Conservation (phyloP, 2,329 filamentous ascomycete species). For the Xylaria sp. region DNA sequence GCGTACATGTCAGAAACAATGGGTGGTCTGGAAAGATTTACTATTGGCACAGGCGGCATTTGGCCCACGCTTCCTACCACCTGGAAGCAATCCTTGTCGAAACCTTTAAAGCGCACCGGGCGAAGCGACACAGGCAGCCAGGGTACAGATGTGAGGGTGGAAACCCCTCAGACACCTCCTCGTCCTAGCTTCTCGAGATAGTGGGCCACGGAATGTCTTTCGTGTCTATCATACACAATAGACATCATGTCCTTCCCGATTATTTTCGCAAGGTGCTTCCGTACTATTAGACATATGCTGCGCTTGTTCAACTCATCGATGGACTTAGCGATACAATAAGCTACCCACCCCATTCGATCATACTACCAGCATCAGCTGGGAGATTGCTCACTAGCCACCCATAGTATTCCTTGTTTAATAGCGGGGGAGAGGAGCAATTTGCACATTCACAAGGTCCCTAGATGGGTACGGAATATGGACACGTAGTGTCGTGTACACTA, state of each 20-base stretch:
- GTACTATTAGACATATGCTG: too few relatives aligned
- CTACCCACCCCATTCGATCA: too few relatives aligned
- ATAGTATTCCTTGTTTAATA: not conserved
- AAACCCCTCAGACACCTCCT: not conserved
- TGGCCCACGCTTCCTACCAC: slow-evolving; percentile 28
- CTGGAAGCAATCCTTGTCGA: slow-evolving; percentile 32
- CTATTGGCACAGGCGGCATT: slow-evolving; percentile 34
- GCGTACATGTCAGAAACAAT: not conserved
- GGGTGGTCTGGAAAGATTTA: slow-evolving; percentile 35
- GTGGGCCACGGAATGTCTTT: not conserved
- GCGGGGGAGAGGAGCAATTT: not conserved
- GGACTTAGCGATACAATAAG: not conserved
- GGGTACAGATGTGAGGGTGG: slow-evolving; percentile 1
- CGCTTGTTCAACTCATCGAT: not conserved
- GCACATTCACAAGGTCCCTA: not conserved
- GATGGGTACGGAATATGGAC: not conserved
- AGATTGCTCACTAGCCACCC: not conserved
- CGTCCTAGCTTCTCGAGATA: not conserved
- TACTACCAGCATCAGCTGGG: not conserved
- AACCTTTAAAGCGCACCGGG: slow-evolving; percentile 32
- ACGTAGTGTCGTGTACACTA: not conserved
- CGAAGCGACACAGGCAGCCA: slow-evolving; percentile 30
- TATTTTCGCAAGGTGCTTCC: not conserved
- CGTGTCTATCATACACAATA: not conserved
- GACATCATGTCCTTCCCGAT: not conserved